phyloP scores from a whole-genome alignment of 2,329 filamentous ascomycete genomes.

The Blastomyces emzantsi region DNA sequence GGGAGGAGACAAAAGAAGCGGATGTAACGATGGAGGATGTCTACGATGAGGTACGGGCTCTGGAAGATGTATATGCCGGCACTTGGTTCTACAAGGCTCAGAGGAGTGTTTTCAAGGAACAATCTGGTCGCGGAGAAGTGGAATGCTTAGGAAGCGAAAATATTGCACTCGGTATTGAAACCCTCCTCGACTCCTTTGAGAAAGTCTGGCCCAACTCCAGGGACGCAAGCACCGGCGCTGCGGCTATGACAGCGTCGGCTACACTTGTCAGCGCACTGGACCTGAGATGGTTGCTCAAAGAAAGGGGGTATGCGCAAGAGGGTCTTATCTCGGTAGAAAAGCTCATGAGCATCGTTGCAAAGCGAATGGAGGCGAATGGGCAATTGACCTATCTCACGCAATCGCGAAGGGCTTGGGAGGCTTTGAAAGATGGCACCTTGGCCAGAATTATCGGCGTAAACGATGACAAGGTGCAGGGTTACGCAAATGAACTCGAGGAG shows the following conservation, averaged over 20 bases:
- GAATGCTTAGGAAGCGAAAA: background rate
- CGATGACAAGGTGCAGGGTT: background rate
- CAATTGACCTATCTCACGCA: background rate
- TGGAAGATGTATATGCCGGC: background rate
- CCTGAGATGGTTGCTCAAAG: background rate
- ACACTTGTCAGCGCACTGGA: background rate
- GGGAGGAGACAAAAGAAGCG: background rate
- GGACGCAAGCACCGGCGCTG: background rate
- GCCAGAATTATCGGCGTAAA: background rate
- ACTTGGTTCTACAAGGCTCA: background rate
- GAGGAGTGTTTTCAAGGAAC: background rate
- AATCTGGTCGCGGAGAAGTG: background rate
- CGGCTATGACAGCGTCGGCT: background rate
- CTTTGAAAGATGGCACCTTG: background rate
- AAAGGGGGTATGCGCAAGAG: background rate
- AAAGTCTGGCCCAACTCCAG: background rate
- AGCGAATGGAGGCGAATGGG: background rate
- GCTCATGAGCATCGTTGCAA: background rate
- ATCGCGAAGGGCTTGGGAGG: background rate
- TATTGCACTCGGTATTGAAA: background rate
- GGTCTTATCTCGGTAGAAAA: background rate
- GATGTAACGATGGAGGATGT: background rate
- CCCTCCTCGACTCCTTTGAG: background rate
- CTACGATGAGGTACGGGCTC: background rate
- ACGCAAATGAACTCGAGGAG: background rate